phyloP scores from a whole-genome alignment of 495 filamentous ascomycete species.

The Annulohypoxylon bovei region DNA sequence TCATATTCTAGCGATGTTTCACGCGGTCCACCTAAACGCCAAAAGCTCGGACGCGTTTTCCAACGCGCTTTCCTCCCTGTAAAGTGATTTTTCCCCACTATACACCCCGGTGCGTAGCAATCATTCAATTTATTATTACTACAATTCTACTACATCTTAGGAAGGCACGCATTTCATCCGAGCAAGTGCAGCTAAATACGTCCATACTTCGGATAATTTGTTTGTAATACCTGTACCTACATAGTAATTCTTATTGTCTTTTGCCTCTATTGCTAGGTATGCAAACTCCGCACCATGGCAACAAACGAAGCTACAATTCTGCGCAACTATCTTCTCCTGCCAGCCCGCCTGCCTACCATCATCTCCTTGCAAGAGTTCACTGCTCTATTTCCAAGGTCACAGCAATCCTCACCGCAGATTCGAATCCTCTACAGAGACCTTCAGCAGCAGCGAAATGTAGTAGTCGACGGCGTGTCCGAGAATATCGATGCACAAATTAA shows the following conservation, averaged over 20 bases:
- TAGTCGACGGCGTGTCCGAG: constrained; percentile 72
- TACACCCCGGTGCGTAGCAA: constrained; percentile 21
- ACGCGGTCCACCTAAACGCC: neutral
- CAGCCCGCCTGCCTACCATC: constrained; percentile 75
- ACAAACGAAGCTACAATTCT: constrained; percentile 78
- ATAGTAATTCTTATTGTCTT: too few relatives aligned
- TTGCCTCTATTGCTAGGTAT: neutral
- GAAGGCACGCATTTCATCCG: neutral
- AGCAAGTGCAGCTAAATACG: neutral
- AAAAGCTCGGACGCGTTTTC: constrained; percentile 40
- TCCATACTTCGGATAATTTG: neutral
- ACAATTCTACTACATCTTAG: constrained; percentile 11
- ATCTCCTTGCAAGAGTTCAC: constrained; percentile 79
- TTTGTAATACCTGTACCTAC: neutral
- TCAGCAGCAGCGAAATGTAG: constrained; percentile 72
- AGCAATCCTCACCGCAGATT: constrained; percentile 76
- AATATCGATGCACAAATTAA: constrained; percentile 75
- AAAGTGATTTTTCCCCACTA: constrained; percentile 29
- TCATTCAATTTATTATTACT: constrained; percentile 2
- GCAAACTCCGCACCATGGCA: constrained; percentile 61
- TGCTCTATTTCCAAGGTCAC: constrained; percentile 75
- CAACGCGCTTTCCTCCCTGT: constrained; percentile 30
- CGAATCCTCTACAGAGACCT: constrained; percentile 81
- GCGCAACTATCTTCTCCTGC: constrained; percentile 78
- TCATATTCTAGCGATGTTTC: neutral